phyloP scores from a whole-genome alignment of 2,329 filamentous ascomycete genomes.

The Aspergillus sp. region DNA sequence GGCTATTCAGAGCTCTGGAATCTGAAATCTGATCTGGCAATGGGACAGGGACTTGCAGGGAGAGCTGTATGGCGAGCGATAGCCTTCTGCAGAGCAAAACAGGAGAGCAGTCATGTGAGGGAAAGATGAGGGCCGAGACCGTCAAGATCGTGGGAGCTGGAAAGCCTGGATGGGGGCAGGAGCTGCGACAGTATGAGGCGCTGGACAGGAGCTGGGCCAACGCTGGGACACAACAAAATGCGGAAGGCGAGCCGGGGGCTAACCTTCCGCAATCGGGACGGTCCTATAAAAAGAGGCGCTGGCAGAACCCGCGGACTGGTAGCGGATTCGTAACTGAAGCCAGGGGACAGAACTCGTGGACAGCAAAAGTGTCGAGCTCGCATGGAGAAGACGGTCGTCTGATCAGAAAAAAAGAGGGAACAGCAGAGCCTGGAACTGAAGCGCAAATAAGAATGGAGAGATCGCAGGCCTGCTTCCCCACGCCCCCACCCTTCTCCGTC shows the following conservation, averaged over 20 bases:
- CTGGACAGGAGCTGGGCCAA: neutral
- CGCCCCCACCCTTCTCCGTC: conserved; percentile 28
- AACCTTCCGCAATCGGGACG: neutral
- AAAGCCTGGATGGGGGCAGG: too few relatives aligned
- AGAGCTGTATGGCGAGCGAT: neutral
- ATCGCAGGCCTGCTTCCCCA: conserved; percentile 19
- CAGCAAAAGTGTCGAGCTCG: neutral
- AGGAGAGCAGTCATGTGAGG: conserved; percentile 1
- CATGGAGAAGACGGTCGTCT: conserved; percentile 21
- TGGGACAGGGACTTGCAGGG: neutral
- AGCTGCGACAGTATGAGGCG: too few relatives aligned
- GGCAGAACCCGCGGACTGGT: neutral
- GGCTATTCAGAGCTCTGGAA: neutral
- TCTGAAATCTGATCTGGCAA: neutral
- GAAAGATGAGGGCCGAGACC: neutral
- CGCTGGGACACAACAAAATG: neutral
- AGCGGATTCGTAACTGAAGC: neutral
- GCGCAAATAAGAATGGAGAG: conserved; percentile 7
- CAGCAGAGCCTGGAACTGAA: conserved; percentile 11
- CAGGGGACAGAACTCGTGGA: conserved; percentile 14
- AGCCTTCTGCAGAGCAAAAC: conserved; percentile 4
- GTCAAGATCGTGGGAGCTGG: too few relatives aligned
- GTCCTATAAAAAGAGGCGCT: neutral
- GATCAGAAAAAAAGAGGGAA: conserved; percentile 24
- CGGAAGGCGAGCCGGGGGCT: neutral